A percentile compares a stretch with the other conserved stretches of the same genome.
phyloP scores from a whole-genome alignment of 306 rosid genomes.

The Parietaria judaica region DNA sequence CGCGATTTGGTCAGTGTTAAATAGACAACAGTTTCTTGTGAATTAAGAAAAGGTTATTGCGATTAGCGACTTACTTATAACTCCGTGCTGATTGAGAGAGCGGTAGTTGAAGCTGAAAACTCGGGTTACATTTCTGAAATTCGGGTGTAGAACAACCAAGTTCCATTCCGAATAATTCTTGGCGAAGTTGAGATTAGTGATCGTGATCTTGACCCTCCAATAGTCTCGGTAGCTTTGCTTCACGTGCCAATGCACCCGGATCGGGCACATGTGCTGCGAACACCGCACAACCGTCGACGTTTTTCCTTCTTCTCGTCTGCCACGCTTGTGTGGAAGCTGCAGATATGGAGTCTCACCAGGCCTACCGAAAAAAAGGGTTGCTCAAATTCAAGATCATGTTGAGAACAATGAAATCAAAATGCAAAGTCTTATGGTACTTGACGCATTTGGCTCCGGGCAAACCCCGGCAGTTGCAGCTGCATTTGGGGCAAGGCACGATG shows the following conservation, averaged over 20 bases:
- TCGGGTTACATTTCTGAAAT: conserved; percentile 39
- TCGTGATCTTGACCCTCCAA: conserved; percentile 73
- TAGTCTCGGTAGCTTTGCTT: conserved; percentile 63
- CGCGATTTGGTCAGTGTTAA: no score
- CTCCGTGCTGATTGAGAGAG: conserved; percentile 39
- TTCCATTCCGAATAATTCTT: conserved; percentile 76
- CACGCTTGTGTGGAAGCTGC: conserved; percentile 29
- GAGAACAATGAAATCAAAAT: not conserved
- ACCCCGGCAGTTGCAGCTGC: conserved; percentile 73
- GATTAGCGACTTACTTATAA: conserved; percentile 39
- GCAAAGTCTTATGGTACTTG: conserved; percentile 23
- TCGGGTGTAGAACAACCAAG: conserved; percentile 66
- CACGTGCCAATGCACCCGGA: conserved; percentile 77
- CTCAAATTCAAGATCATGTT: no score
- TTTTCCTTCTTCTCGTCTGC: not conserved
- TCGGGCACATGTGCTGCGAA: conserved; percentile 74
- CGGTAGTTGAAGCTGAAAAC: conserved; percentile 79
- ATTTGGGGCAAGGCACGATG: conserved; percentile 58
- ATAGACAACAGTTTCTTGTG: no score
- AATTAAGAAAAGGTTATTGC: no score
- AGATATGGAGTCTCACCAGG: conserved; percentile 29
- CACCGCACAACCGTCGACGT: conserved; percentile 39
- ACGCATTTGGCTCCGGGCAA: conserved; percentile 45
- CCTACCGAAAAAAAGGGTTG: conserved; percentile 18
- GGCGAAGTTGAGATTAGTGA: conserved; percentile 55